These are phyloP conservation scores for Scolecobasidium constrictum DNA, from an alignment of 2,329 filamentous ascomycete genomes.

Conservation along the genomic window DNA sequence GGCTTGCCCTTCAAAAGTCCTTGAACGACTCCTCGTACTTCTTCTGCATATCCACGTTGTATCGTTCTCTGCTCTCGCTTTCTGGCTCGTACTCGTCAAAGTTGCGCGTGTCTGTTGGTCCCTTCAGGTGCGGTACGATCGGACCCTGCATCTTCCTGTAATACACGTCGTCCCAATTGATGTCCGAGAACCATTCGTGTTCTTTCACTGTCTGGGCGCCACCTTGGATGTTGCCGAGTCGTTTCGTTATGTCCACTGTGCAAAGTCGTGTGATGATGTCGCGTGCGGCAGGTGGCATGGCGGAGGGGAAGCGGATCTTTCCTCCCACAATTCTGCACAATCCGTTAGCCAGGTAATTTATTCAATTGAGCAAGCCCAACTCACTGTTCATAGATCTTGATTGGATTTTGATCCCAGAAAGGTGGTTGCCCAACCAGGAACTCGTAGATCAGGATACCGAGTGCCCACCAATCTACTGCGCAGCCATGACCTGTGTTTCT, in stretches of 20 bases:
- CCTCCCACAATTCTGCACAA: conserved; percentile 61
- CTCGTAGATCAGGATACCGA: conserved; percentile 75
- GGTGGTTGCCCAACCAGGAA: conserved; percentile 77
- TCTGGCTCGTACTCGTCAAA: conserved; percentile 79
- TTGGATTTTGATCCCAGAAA: conserved; percentile 78
- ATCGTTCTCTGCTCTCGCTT: conserved; percentile 51
- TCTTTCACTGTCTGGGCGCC: conserved; percentile 61
- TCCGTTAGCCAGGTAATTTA: no score
- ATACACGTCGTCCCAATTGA: conserved; percentile 65
- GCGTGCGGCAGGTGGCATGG: conserved; percentile 57
- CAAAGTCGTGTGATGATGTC: conserved; percentile 68
- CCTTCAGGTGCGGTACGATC: conserved; percentile 64
- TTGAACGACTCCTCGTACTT: conserved; percentile 63
- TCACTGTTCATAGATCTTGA: conserved; percentile 69
- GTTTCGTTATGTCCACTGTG: conserved; percentile 66
- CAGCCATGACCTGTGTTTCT: conserved; percentile 65
- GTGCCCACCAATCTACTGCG: conserved; percentile 80
- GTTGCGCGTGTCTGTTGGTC: conserved; percentile 65
- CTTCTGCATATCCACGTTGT: conserved; percentile 56
- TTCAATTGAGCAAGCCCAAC: no score
- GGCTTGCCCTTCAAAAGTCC: conserved; percentile 65
- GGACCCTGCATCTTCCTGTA: conserved; percentile 54
- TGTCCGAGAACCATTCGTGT: conserved; percentile 63
- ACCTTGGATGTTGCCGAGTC: conserved; percentile 68
- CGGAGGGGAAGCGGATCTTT: conserved; percentile 60